These are phyloP conservation scores for Phytophthora cryptogea DNA, from an alignment of 352 stramenopile genomes.

Conservation along the genomic window DNA sequence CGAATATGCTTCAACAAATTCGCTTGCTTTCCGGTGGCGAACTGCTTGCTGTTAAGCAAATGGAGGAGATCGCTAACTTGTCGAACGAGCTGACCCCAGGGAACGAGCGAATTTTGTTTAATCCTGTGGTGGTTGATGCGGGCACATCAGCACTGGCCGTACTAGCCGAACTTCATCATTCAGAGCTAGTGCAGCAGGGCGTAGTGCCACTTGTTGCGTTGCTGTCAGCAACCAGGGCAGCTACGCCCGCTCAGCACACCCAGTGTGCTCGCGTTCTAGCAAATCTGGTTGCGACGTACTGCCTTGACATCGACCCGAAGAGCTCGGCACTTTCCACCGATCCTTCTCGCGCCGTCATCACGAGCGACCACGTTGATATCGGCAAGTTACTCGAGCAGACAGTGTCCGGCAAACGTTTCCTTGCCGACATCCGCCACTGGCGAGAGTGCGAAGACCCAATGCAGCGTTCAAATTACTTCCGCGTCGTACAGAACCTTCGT, in stretches of 20 bases:
- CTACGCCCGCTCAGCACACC: constrained; percentile 35
- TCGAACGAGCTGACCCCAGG: constrained; percentile 78
- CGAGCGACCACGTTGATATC: constrained; percentile 59
- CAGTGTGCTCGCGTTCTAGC: constrained; percentile 80
- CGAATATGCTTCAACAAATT: constrained; percentile 76
- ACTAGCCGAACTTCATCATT: constrained; percentile 65
- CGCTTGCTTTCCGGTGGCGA: constrained; percentile 60
- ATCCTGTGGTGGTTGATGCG: constrained; percentile 68
- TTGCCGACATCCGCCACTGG: constrained; percentile 48
- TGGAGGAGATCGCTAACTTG: constrained; percentile 74
- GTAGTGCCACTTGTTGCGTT: constrained; percentile 67
- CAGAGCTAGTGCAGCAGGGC: constrained; percentile 66
- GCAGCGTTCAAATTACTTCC: constrained; percentile 76
- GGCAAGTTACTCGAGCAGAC: constrained; percentile 52
- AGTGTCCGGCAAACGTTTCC: constrained; percentile 45
- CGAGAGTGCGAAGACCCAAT: constrained; percentile 56
- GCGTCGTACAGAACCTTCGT: constrained; percentile 66
- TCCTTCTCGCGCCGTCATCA: constrained; percentile 6
- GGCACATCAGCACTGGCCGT: constrained; percentile 71
- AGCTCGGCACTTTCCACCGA: constrained; percentile 33
- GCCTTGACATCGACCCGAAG: constrained; percentile 41
- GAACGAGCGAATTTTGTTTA: constrained; percentile 76
- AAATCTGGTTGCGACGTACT: constrained; percentile 69
- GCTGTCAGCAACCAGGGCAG: constrained; percentile 40
- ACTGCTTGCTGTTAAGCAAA: constrained; percentile 75